Evolutionary conservation across 129 eudicot species (phyloP).

Genomic region (Centaurea solstitialis): DNA sequence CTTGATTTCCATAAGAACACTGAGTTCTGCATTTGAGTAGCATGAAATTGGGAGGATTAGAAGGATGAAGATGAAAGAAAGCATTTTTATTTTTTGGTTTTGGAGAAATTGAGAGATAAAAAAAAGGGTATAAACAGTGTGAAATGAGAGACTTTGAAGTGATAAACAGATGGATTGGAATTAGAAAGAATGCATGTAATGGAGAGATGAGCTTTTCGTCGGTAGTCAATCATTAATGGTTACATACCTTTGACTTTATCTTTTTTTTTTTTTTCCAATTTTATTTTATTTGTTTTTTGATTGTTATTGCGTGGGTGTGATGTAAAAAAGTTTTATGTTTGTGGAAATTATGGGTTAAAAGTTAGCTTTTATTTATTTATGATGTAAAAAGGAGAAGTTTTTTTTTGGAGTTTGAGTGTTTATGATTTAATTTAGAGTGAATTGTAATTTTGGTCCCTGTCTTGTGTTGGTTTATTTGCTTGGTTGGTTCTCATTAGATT

Average conservation of each 20-base stretch:
- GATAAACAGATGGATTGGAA: slow-evolving; percentile 2
- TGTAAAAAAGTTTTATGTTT: not conserved
- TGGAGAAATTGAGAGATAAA: not conserved
- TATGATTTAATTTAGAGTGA: too few relatives aligned
- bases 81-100: slow-evolving; percentile 22
- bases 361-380: too few relatives aligned
- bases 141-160: slow-evolving; percentile 31
- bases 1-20: slow-evolving; percentile 74
- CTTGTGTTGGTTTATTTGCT: too few relatives aligned
- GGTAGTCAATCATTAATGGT: slow-evolving; percentile 26
- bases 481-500: not conserved
- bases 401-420: too few relatives aligned
- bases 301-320: not conserved
- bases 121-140: not conserved
- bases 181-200: slow-evolving; percentile 24
- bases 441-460: too few relatives aligned
- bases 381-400: too few relatives aligned
- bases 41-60: slow-evolving; percentile 11
- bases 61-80: slow-evolving; percentile 11
- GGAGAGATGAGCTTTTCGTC: slow-evolving; percentile 29
- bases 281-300: too few relatives aligned
- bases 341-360: too few relatives aligned
- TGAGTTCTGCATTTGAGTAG: slow-evolving; percentile 58
- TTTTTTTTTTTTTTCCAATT: not conserved
- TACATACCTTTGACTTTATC: slow-evolving; percentile 11